These are phyloP conservation scores for Trichosporon coremiiforme DNA, from an alignment of 1,284 basidiomycete species.

Conservation along the genomic window DNA sequence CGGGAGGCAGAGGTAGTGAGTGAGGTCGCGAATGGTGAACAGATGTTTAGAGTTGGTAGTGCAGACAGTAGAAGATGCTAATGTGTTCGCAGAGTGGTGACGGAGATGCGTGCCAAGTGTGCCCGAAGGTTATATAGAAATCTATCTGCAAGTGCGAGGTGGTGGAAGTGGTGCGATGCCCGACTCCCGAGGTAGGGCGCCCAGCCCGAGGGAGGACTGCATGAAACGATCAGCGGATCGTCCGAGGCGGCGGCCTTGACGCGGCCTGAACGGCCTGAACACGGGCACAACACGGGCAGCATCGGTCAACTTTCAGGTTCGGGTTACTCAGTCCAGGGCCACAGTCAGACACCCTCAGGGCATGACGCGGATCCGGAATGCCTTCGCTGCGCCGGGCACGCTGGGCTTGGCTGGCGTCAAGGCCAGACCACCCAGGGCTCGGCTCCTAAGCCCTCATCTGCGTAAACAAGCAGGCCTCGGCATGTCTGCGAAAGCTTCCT, in stretches of 20 bases:
- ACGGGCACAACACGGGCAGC: background rate
- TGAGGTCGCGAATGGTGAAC: background rate
- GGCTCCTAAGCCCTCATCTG: background rate
- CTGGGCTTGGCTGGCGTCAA: too few species aligned
- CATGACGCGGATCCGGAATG: slow-evolving; percentile 14
- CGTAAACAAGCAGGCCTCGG: background rate
- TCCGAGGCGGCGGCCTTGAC: background rate
- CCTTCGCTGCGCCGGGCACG: too few species aligned
- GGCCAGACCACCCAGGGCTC: background rate
- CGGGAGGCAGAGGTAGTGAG: background rate
- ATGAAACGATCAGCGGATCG: slow-evolving; percentile 14
- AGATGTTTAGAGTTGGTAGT: background rate
- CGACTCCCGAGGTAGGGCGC: background rate
- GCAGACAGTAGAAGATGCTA: background rate
- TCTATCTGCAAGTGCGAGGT: background rate
- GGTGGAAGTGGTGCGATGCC: background rate
- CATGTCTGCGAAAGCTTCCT: background rate
- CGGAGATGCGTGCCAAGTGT: background rate
- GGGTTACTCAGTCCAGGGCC: background rate
- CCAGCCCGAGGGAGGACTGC: background rate
- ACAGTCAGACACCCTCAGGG: background rate
- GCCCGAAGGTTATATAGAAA: background rate
- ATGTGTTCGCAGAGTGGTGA: background rate
- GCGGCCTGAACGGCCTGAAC: background rate
- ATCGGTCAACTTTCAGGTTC: slow-evolving; percentile 10